Evolutionary conservation across 371 early-diverging fungal genomes (phyloP).

Genomic region (Mortierella sp.): DNA sequence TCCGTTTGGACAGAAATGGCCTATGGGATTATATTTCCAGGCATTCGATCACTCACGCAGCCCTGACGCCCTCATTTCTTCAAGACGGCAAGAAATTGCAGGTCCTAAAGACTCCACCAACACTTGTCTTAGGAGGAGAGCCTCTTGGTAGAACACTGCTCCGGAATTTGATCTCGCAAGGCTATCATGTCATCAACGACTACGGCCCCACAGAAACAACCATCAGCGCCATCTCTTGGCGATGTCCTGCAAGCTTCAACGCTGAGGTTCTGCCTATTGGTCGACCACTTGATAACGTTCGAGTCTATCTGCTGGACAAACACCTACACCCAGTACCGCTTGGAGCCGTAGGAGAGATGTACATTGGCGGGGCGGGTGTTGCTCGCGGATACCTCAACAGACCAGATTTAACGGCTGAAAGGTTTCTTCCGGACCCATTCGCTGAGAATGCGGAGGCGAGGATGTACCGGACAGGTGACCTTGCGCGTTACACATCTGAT

Average conservation of each 20-base stretch:
- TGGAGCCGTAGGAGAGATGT: constrained; percentile 21
- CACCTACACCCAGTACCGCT: constrained; percentile 16
- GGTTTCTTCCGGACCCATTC: constrained; percentile 16
- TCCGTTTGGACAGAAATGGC: constrained; percentile 1
- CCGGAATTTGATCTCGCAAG: too few species aligned
- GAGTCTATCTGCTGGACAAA: constrained; percentile 17
- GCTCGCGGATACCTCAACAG: constrained; percentile 41
- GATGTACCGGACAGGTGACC: constrained; percentile 56
- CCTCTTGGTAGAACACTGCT: too few species aligned
- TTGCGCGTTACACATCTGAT: constrained; percentile 42
- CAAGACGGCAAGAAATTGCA: constrained; percentile 11
- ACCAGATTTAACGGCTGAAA: constrained; percentile 30
- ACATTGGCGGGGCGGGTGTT: constrained; percentile 16
- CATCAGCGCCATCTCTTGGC: constrained; percentile 3
- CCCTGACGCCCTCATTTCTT: constrained; percentile 9
- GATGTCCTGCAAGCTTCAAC: background rate
- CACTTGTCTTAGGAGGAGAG: background rate
- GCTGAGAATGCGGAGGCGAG: constrained; percentile 8
- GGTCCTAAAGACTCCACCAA: background rate
- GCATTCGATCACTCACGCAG: constrained; percentile 1
- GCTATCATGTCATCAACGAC: too few species aligned
- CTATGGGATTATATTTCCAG: background rate
- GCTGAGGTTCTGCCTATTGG: constrained; percentile 11
- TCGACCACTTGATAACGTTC: constrained; percentile 14
- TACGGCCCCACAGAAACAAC: constrained; percentile 52